Evolutionary conservation across 495 filamentous ascomycete genomes (phyloP), one percentile per base, ranked within the genome.

Genomic region (Annulohypoxylon moriforme): DNA sequence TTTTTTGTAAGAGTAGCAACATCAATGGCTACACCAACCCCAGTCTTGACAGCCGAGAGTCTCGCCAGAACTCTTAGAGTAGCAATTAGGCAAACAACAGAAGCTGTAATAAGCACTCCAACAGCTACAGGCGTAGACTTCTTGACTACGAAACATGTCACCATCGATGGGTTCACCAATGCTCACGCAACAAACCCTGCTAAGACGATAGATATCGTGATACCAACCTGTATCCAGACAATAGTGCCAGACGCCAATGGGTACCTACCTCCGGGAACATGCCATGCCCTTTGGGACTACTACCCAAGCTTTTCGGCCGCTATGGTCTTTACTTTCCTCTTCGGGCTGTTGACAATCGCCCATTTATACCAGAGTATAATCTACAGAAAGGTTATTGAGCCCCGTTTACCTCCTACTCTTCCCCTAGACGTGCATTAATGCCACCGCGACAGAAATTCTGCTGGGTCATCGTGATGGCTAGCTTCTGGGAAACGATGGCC

Each of bases 391-490:
- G 73, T 77, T 46, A 56, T 16, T 46, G 14, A 27, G 9, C 13
- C n/a, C 16, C 14, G 20, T 14, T 46, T 18, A 3, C 4, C 5
- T n/a, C 2, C 14, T 11, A 5, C 11, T 3, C 25, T 8, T 14
- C 11, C 4, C 16, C n/a, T 42, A 20, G 1, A 25, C n/a, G 9
- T 36, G 24, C 52, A 42, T 55, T 74, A 25, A 72, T 42, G 16
- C 9, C 13, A 6, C 1, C 4, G 67, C 68, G 14, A 49, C 78
- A 86, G 83, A 68, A 71, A 34, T 88, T 87, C 71, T 81, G 79
- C 40, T 89, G 86, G 86, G 84, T 89, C 25, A 77, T 89, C 25
- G 83, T 79, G 42, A 84, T 86, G 83, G 81, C 77, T 4, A 75
- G 78, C n/a, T 34, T 74, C 33, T 86, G 80, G 85, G 84, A 89